Percentiles rank a stretch among this genome's conserved stretches.
These are phyloP conservation scores for Termitomyces sp. DNA, from an alignment of 768 basidiomycete species.

Conservation along the genomic window DNA sequence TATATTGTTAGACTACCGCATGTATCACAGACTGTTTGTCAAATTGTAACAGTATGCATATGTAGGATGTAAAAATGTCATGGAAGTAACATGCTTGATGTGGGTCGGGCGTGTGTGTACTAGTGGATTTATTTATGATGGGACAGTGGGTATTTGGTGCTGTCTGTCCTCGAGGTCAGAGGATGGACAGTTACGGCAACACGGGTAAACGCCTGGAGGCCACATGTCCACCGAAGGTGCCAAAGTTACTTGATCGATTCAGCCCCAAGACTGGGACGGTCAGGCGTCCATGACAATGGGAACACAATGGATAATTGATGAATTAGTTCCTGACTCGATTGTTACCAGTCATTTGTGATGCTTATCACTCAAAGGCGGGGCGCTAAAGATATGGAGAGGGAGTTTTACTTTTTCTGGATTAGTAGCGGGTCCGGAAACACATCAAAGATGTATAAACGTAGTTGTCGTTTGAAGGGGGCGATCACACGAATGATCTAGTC, in stretches of 20 bases:
- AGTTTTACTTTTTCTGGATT: too few relatives aligned
- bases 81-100: neutral
- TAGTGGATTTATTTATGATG: neutral
- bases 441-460: neutral
- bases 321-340: too few relatives aligned
- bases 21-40: neutral
- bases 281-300: neutral
- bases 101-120: neutral
- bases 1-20: neutral
- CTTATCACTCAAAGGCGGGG: neutral
- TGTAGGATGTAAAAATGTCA: neutral
- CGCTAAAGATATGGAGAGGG: too few relatives aligned
- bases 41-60: neutral
- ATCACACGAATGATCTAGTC: neutral
- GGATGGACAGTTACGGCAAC: conserved; percentile 5
- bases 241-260: conserved; percentile 1
- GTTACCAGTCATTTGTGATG: too few relatives aligned
- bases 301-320: neutral
- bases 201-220: conserved; percentile 3
- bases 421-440: too few relatives aligned
- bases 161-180: conserved; percentile 3
- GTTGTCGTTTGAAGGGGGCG: neutral
- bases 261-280: neutral
- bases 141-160: neutral
- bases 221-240: neutral